Percentiles rank a stretch among this genome's conserved stretches.
Evolutionary conservation across 1,284 basidiomycete species (phyloP).

Genomic region (Cutaneotrichosporon cavernicola): DNA sequence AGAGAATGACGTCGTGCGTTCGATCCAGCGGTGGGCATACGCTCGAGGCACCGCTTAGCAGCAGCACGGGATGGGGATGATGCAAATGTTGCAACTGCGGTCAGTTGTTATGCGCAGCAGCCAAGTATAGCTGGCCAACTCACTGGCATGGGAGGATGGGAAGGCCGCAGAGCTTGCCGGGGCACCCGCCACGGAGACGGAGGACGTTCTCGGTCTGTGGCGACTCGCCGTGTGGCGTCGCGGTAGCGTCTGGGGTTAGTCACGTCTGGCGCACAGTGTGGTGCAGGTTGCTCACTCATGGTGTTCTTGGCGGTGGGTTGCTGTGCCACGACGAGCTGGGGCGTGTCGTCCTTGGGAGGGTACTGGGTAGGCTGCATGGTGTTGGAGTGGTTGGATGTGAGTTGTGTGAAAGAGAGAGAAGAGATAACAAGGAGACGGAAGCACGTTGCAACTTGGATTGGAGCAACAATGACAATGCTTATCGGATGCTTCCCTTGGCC

Average conservation of each 20-base stretch:
- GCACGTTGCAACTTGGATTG: background rate
- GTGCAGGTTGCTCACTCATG: conserved; percentile 37
- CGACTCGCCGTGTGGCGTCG: conserved; percentile 15
- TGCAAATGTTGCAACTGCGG: conserved; percentile 45
- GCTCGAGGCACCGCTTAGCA: conserved; percentile 26
- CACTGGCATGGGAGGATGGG: conserved; percentile 50
- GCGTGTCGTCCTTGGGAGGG: conserved; percentile 1
- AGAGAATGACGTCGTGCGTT: background rate
- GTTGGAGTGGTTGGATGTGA: background rate
- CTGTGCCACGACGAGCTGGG: conserved; percentile 27
- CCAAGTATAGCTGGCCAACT: conserved; percentile 16
- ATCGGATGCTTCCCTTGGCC: background rate
- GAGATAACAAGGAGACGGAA: background rate
- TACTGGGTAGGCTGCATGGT: conserved; percentile 4
- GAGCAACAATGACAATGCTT: background rate
- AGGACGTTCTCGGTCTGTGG: conserved; percentile 27
- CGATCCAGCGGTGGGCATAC: background rate
- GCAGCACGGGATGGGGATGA: conserved; percentile 50
- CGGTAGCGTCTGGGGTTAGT: conserved; percentile 12
- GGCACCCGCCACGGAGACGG: conserved; percentile 49
- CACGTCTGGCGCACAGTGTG: background rate
- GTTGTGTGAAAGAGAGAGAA: background rate
- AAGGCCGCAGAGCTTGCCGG: conserved; percentile 47
- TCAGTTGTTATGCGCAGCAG: background rate
- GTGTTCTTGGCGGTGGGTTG: conserved; percentile 34